phyloP scores from a whole-genome alignment of 2,329 filamentous ascomycete genomes.

The Aspergillus texensis region DNA sequence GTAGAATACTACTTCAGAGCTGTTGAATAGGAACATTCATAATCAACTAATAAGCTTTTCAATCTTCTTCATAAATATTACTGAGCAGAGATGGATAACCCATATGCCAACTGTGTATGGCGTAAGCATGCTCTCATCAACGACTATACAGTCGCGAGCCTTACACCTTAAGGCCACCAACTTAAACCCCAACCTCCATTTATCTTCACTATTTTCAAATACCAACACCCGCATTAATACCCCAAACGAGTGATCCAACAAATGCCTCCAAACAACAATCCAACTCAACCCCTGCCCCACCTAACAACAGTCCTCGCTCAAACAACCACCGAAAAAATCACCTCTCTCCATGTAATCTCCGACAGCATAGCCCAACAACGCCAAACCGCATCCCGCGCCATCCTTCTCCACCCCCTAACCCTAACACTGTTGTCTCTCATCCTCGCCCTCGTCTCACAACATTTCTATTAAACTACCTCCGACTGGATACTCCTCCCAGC shows the following conservation, averaged over 20 bases:
- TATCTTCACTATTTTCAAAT: background rate
- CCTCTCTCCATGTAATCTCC: slow-evolving; percentile 72
- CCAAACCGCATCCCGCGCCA: slow-evolving; percentile 62
- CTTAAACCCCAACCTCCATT: background rate
- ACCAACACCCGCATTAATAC: background rate
- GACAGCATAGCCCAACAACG: slow-evolving; percentile 84
- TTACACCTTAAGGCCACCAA: background rate
- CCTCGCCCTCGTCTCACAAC: slow-evolving; percentile 43
- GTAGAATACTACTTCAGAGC: no score
- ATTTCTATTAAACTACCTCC: slow-evolving; percentile 39
- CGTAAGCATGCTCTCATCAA: background rate
- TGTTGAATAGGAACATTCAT: fast-evolving
- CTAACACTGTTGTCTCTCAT: slow-evolving; percentile 41
- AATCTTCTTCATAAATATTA: no score
- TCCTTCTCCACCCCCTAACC: slow-evolving; percentile 65
- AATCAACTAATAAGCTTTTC: no score
- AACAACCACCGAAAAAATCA: slow-evolving; percentile 62
- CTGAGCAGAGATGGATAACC: background rate
- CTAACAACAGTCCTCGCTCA: slow-evolving; percentile 39
- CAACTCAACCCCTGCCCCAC: slow-evolving; percentile 19
- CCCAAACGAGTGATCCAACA: no score
- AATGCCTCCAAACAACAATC: background rate
- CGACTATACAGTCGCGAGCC: background rate
- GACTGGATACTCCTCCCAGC: background rate
- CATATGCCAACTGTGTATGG: background rate